These are phyloP conservation scores for Crithidia thermophila DNA, from an alignment of 208 protist genomes.

Conservation along the genomic window DNA sequence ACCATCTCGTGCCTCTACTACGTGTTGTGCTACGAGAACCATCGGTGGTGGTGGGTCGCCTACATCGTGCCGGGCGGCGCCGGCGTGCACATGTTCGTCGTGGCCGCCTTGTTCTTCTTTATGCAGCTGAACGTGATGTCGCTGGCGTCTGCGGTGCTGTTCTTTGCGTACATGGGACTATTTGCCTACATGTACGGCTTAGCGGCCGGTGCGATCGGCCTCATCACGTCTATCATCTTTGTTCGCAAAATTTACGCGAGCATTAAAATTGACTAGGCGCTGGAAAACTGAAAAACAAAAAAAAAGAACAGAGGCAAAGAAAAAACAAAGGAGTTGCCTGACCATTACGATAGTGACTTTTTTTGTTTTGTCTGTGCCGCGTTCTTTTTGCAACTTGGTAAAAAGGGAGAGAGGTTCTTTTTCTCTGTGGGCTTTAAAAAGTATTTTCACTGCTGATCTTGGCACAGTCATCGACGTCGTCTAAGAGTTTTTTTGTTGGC, in stretches of 20 bases:
- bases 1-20: conserved; percentile 98
- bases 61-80: conserved; percentile 92
- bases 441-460: too few relatives aligned
- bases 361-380: background rate
- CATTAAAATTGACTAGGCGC: conserved; percentile 44
- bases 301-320: too few relatives aligned
- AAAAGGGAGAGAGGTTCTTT: too few relatives aligned
- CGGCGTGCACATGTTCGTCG: conserved; percentile 95
- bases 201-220: conserved; percentile 80
- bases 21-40: conserved; percentile 97
- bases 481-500: too few relatives aligned
- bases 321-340: too few relatives aligned
- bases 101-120: conserved; percentile 91
- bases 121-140: conserved; percentile 70
- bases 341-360: background rate
- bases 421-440: too few relatives aligned
- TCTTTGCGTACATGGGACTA: conserved; percentile 91
- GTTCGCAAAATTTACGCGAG: conserved; percentile 82
- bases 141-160: conserved; percentile 80
- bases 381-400: background rate
- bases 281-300: background rate
- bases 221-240: conserved; percentile 79
- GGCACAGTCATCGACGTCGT: too few relatives aligned
- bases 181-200: conserved; percentile 80
- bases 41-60: conserved; percentile 98